These are phyloP conservation scores for Trichaptum fuscoviolaceum DNA, from an alignment of 768 basidiomycete genomes.

Conservation along the genomic window DNA sequence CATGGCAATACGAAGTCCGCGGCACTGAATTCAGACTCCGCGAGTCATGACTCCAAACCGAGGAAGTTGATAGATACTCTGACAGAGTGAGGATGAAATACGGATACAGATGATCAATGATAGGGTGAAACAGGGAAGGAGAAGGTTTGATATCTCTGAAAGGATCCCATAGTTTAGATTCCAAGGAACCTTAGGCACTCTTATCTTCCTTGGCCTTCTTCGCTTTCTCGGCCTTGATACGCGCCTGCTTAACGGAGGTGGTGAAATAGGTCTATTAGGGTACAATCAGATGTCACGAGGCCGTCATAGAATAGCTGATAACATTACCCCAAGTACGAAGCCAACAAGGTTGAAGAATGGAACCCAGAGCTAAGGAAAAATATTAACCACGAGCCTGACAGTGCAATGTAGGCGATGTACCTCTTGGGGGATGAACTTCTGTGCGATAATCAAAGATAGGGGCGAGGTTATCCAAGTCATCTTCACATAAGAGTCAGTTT, in stretches of 20 bases:
- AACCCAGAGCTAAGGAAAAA: slow-evolving; percentile 62
- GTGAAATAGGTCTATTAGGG: slow-evolving; percentile 62
- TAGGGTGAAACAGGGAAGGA: background rate
- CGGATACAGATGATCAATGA: background rate
- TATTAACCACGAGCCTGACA: background rate
- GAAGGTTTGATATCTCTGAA: background rate
- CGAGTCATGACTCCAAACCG: background rate
- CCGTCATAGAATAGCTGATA: background rate
- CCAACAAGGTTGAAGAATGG: slow-evolving; percentile 80
- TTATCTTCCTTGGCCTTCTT: slow-evolving; percentile 31
- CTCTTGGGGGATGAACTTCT: slow-evolving; percentile 73
- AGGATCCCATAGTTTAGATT: background rate
- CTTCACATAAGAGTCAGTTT: slow-evolving; percentile 31
- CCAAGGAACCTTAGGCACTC: slow-evolving; percentile 4
- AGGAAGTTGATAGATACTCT: background rate
- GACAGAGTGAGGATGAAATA: background rate
- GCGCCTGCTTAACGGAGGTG: slow-evolving; percentile 60
- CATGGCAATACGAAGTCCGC: background rate
- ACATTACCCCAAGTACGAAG: slow-evolving; percentile 69
- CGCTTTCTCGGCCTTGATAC: slow-evolving; percentile 47
- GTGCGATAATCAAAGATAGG: slow-evolving; percentile 66
- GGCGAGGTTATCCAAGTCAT: slow-evolving; percentile 80
- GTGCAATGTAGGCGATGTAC: slow-evolving; percentile 31
- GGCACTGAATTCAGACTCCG: background rate
- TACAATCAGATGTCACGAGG: slow-evolving; percentile 8